phyloP scores from a whole-genome alignment of 2,329 filamentous ascomycete genomes.

The Ceratocystis variospora region DNA sequence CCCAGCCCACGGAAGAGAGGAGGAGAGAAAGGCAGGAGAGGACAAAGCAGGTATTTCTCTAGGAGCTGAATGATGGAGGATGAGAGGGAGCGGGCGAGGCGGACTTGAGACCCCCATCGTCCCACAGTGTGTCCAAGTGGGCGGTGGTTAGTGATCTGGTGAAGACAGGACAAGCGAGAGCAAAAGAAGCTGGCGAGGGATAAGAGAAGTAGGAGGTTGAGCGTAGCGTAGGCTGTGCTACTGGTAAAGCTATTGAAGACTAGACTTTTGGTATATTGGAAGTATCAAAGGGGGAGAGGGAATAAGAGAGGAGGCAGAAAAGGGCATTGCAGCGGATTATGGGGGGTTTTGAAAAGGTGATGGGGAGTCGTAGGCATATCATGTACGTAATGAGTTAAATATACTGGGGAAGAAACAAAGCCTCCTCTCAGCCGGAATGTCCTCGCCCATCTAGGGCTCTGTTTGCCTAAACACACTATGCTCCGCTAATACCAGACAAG shows the following conservation, averaged over 20 bases:
- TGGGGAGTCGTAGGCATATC: no score
- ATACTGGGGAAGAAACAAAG: no score
- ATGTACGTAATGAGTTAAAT: no score
- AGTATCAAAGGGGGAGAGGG: background rate
- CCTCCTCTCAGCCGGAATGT: no score
- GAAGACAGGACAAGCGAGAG: background rate
- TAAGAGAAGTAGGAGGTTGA: background rate
- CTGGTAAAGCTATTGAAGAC: background rate
- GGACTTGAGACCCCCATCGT: no score
- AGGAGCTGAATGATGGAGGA: background rate
- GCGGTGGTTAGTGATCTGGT: background rate
- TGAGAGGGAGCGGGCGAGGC: background rate
- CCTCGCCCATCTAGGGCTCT: no score
- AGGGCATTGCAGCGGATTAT: background rate
- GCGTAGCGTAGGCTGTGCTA: background rate
- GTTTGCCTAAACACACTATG: no score
- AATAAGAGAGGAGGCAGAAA: background rate
- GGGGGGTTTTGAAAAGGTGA: background rate
- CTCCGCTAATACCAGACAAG: no score
- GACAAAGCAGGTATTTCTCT: no score
- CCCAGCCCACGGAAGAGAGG: background rate
- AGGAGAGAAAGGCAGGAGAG: background rate
- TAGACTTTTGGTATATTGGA: background rate
- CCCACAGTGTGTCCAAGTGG: no score
- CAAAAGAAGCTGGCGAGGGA: constrained; percentile 3